Base-by-base conservation (phyloP, 176 grass and related monocot genomes). In the Avena insularis region DNA sequence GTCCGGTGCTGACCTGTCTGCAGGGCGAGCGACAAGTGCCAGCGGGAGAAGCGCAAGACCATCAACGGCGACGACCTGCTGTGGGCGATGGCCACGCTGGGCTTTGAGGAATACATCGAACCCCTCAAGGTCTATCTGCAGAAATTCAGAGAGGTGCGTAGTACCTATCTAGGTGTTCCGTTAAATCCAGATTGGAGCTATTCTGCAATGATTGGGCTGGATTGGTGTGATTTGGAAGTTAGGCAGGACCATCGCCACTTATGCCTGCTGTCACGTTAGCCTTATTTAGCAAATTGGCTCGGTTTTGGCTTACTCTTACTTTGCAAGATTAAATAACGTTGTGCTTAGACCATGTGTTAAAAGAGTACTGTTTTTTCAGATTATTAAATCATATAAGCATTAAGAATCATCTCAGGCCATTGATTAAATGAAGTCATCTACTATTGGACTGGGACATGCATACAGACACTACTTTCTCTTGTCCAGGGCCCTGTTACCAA, bases 1-100 rank as follows among this genome's bases (percentile, higher is more conserved):
- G 36, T 75, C 48, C 35, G 29, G 2, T 82, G 71, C 76, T 92
- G 75, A 82, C 66, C 67, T 89, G 79, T 69, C 6, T 77, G 16
- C 74, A 95, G 93, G 67, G 93, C 93, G 31, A 95, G 91, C 45
- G 93, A 95, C 85, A 95, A 95, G 87, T 95, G 91, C 78, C 93
- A 93, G 86, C 86, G 89, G 60, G 93, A 95, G 91, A 95, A 95
- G 45, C 59, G 93, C 31, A 95, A 95, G 91, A 95, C 91, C 47
- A 93, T 95, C 61, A 95, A 95, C 17, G 93, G 93, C 6, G 89
- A 95, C 25, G 93, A 95, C 82, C 73, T 95, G 50, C 89, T 95
- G 3, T 95, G 93, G 93, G 91, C 93, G 46, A 95, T 95, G 93
- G 91, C 91, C 0, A 95, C 93, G 14, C 71, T 95, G 50, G 93